phyloP scores from a whole-genome alignment of 306 rosid species.

The Mimosa pudica region DNA sequence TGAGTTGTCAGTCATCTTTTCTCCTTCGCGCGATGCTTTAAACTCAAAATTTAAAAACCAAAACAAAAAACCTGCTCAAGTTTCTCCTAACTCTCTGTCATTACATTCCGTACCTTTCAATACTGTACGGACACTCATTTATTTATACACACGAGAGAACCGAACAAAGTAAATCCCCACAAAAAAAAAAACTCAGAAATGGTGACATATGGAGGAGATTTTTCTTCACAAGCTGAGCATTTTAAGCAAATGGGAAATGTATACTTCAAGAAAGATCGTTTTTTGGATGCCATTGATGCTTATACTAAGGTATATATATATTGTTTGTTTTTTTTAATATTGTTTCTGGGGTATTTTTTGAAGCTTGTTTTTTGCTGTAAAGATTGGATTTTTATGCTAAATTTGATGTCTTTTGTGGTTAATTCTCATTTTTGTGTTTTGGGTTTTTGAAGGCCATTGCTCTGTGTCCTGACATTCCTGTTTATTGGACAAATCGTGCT shows the following conservation, averaged over 20 bases:
- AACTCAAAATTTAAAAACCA: too few species aligned
- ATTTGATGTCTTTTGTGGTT: not conserved
- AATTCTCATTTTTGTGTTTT: not conserved
- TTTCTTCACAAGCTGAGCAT: slow-evolving; percentile 61
- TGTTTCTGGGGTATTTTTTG: not conserved
- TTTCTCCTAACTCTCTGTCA: too few species aligned
- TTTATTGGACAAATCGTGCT: slow-evolving; percentile 89
- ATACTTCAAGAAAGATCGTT: slow-evolving; percentile 72
- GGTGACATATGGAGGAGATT: slow-evolving; percentile 40
- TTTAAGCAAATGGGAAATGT: slow-evolving; percentile 63
- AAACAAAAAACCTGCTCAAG: too few species aligned
- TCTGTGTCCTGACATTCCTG: slow-evolving; percentile 75
- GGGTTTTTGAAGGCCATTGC: slow-evolving; percentile 39
- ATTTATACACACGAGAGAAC: not conserved
- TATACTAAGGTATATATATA: slow-evolving; percentile 66
- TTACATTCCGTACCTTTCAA: not conserved
- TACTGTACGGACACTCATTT: not conserved
- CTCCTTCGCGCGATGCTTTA: too few species aligned
- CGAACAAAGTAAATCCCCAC: not conserved
- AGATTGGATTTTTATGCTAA: not conserved
- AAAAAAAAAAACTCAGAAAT: slow-evolving; percentile 21
- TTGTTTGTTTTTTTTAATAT: not conserved
- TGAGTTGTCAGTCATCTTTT: too few species aligned
- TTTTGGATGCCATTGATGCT: slow-evolving; percentile 85
- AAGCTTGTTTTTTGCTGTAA: not conserved